Evolutionary conservation across 441 rosid species (phyloP), one percentile per base, ranked within the genome.

Genomic region (Croton setiger): DNA sequence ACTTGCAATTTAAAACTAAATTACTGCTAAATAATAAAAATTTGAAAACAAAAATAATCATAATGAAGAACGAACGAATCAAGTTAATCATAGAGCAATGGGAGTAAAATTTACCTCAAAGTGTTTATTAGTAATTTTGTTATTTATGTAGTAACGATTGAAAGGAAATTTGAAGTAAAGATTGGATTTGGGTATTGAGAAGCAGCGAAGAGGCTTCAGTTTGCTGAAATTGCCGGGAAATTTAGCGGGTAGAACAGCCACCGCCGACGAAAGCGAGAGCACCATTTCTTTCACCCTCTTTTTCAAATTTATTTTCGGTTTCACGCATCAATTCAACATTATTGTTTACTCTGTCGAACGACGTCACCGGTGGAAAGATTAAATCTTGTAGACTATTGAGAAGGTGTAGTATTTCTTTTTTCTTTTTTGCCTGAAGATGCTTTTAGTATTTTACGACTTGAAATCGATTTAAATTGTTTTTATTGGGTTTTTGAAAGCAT

Each of bases 91-190:
- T 18, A 18, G 5, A 49, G 53, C 56, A 2, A 53, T 45, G 2
- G 8, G 13, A 47, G 62, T 36, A 9, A 54, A 21, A 18, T 47
- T 47, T 68, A 83, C 89, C 83, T 76, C 69, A 60, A 37, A 43
- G 63, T 76, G 68, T 55, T 76, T 56, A 51, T 75, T 70, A 44
- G 76, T 60, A 72, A 66, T 60, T 56, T 69, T 67, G 63, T 76
- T 63, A 57, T 75, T 78, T 63, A 43, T 63, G 79, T 78, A 85
- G 62, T 63, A 74, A 71, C 84, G 73, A 54, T 54, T 66, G 63
- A 67, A 48, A 65, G 80, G 68, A 68, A 75, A 67, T 48, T 48
- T 67, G 75, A 73, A 71, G 68, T 76, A 66, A 7, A 67, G 63
- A 21, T 54, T 70, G 70, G 70, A 36, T 4, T 43, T 64, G 5